Percentiles rank a stretch among this genome's conserved stretches.
These are phyloP conservation scores for Gastrodia elata DNA, from an alignment of 106 monocot genomes.

Conservation along the genomic window DNA sequence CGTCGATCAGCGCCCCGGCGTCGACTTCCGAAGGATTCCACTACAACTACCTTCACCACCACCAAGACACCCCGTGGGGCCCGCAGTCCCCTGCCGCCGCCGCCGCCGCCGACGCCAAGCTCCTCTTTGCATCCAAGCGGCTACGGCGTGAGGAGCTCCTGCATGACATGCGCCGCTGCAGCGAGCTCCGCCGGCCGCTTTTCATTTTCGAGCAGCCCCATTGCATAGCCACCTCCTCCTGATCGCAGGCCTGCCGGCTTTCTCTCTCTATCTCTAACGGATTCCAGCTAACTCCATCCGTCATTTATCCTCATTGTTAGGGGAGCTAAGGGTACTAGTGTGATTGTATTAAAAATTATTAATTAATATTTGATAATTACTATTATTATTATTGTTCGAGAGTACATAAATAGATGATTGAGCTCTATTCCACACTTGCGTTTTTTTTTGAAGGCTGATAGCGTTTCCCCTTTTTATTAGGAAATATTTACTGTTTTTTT, in stretches of 20 bases:
- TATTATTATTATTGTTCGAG: not conserved
- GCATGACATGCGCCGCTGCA: slow-evolving; percentile 68
- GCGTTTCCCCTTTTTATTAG: too few species aligned
- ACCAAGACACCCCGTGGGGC: not conserved
- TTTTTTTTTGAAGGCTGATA: too few species aligned
- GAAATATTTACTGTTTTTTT: too few species aligned
- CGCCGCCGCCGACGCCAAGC: slow-evolving; percentile 27
- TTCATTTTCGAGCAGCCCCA: slow-evolving; percentile 89
- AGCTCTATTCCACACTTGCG: too few species aligned
- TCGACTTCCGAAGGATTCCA: not conserved
- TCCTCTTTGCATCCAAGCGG: slow-evolving; percentile 53
- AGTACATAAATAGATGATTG: too few species aligned
- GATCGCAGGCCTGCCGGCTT: not conserved
- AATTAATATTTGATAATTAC: not conserved
- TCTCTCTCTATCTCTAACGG: slow-evolving; percentile 3
- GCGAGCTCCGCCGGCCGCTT: slow-evolving; percentile 59
- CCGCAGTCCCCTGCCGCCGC: slow-evolving; percentile 6
- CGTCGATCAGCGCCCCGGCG: slow-evolving; percentile 20
- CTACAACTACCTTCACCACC: not conserved
- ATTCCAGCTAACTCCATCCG: not conserved
- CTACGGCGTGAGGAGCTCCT: slow-evolving; percentile 55
- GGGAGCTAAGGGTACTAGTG: not conserved
- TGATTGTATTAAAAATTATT: not conserved
- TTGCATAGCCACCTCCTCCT: slow-evolving; percentile 68
- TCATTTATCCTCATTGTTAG: slow-evolving; percentile 2